These are phyloP conservation scores for Pseudogymnoascus sp. DNA, from an alignment of 2,329 filamentous ascomycete genomes.

Conservation along the genomic window DNA sequence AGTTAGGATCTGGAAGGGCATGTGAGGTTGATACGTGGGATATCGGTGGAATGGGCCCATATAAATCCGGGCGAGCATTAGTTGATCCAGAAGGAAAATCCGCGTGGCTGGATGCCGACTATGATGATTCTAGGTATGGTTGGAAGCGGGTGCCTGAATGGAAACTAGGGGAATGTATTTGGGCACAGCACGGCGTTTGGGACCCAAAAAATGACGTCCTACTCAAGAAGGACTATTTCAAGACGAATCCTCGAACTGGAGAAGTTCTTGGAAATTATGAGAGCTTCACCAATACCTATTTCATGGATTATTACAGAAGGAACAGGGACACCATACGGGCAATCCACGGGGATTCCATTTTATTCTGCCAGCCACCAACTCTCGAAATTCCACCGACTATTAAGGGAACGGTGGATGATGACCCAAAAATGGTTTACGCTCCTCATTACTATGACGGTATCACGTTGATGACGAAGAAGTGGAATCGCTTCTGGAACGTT, in stretches of 20 bases:
- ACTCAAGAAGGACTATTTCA: conserved; percentile 81
- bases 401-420: conserved; percentile 82
- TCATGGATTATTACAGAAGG: conserved; percentile 75
- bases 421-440: conserved; percentile 83
- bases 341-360: conserved; percentile 72
- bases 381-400: conserved; percentile 85
- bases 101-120: conserved; percentile 76
- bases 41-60: conserved; percentile 87
- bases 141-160: conserved; percentile 84
- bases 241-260: conserved; percentile 67
- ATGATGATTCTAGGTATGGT: conserved; percentile 81
- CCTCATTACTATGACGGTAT: conserved; percentile 97
- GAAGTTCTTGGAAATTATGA: conserved; percentile 66
- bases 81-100: conserved; percentile 81
- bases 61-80: conserved; percentile 75
- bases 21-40: conserved; percentile 90
- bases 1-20: conserved; percentile 84
- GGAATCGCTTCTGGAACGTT: conserved; percentile 96
- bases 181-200: conserved; percentile 97
- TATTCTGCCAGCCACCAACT: conserved; percentile 87
- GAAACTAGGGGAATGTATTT: conserved; percentile 91
- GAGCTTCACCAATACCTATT: conserved; percentile 85
- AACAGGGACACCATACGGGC: conserved; percentile 69
- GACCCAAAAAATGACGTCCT: conserved; percentile 72
- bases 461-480: conserved; percentile 95